phyloP scores from a whole-genome alignment of 352 stramenopile genomes.

The Globisporangium spinosum region DNA sequence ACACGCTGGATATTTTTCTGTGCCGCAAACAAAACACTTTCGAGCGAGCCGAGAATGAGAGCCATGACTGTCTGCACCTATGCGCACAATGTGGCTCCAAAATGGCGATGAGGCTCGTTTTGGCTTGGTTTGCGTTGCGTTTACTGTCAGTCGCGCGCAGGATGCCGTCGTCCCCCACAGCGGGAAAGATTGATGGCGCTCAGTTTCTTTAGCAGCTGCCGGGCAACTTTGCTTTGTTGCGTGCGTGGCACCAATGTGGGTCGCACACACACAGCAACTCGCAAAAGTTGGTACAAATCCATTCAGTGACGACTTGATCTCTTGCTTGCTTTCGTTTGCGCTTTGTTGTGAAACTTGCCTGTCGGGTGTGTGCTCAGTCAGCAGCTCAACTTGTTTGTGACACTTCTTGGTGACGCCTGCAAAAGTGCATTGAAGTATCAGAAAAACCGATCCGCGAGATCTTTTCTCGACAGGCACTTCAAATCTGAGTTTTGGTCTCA shows the following conservation, averaged over 20 bases:
- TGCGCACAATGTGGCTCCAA: neutral
- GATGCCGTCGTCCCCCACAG: too few relatives aligned
- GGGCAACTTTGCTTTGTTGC: too few relatives aligned
- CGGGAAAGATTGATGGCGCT: neutral
- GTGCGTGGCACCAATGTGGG: too few relatives aligned
- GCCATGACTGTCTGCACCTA: neutral
- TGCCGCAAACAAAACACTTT: neutral
- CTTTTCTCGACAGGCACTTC: neutral
- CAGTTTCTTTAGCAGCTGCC: neutral
- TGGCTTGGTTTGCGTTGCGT: neutral
- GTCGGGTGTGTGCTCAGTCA: neutral
- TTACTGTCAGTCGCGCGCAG: neutral
- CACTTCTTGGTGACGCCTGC: neutral
- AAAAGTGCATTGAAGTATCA: neutral
- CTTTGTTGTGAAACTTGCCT: neutral
- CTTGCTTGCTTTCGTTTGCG: too few relatives aligned
- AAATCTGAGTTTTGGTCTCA: neutral
- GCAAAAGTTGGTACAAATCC: neutral
- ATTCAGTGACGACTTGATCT: neutral
- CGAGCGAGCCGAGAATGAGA: too few relatives aligned
- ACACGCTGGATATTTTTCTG: slow-evolving; percentile 2
- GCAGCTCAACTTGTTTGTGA: neutral
- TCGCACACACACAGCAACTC: too few relatives aligned
- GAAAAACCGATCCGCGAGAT: neutral
- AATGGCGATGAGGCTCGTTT: too few relatives aligned